These are phyloP conservation scores for Gossypium longicalyx DNA, from an alignment of 345 rosid genomes.

Conservation along the genomic window DNA sequence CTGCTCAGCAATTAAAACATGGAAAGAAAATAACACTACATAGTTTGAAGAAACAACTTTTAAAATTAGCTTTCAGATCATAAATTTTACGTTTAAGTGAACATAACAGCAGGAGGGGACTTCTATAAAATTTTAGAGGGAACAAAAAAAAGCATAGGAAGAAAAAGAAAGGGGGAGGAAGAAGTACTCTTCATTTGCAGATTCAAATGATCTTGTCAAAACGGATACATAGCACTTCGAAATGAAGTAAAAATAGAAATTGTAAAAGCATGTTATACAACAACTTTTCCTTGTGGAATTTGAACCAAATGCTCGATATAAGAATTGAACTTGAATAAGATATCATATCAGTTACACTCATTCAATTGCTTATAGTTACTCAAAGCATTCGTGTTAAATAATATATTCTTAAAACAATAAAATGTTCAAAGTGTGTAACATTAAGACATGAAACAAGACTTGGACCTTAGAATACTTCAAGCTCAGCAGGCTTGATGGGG, in stretches of 20 bases:
- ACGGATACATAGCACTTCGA: too few relatives aligned
- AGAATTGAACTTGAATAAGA: slow-evolving; percentile 1
- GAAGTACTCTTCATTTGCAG: not conserved
- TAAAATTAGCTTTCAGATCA: not conserved
- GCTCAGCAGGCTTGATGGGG: not conserved
- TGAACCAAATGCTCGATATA: not conserved
- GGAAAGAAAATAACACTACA: too few relatives aligned
- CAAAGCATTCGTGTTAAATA: not conserved
- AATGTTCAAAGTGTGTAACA: not conserved
- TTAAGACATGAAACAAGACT: not conserved
- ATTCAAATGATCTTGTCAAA: not conserved
- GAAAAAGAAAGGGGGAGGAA: not conserved
- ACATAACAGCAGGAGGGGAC: not conserved
- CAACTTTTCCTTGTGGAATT: not conserved
- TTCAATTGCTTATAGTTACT: not conserved
- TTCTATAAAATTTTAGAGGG: not conserved
- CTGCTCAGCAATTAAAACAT: slow-evolving; percentile 56
- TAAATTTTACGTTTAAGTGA: not conserved
- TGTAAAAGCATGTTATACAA: not conserved
- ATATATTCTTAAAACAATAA: not conserved
- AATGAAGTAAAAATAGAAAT: not conserved
- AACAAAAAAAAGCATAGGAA: not conserved
- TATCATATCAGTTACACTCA: not conserved
- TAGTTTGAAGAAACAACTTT: not conserved
- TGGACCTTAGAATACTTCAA: not conserved